Evolutionary conservation across 2,329 filamentous ascomycete species (phyloP), one percentile per base, ranked within the genome.

Genomic region (Leptographium procerum): DNA sequence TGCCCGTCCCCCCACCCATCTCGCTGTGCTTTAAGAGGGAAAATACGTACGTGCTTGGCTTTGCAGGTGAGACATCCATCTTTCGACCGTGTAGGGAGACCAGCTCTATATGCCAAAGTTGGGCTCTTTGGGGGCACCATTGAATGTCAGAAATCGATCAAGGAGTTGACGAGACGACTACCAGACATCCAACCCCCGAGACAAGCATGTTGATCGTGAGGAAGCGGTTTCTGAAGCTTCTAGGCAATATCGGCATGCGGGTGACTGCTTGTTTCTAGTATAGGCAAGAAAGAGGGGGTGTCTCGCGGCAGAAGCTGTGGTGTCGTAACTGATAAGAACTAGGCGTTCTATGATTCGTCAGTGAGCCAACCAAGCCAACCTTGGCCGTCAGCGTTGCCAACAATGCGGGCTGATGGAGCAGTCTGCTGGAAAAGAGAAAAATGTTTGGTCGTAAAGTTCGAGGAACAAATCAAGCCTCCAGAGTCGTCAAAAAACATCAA

Each of bases 51-150:
- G n/a, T 59, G 57, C 29, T 59, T 59, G 28, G 57, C 57, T 34
- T 59, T 59, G 48, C 57, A 59, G 28, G 57, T 59, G 29, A 59
- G 54, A 14, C 57, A 59, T 14, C 57, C 57, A n/a, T 55, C 57
- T 28, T 55, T 55, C 14, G 57, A 59, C 34, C 57, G 57, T 6
- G 57, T 56, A 47, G 57, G 53, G 54, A 59, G 57, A 47, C 57
- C 57, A 56, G 57, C 57, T 59, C 57, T 52, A 40, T 55, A 55
- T 56, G 48, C 57, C 9, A 26, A 16, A 14, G 11, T 43, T 11
- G 53, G 54, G 22, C 53, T 56, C 57, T 56, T 59, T 10, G 57
- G 54, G 1, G 57, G 54, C 53, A 59, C 52, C 52, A 56, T 56
- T 48, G 53, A 53, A 36, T 28, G 48, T 22, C n/a, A 26, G 11